phyloP scores from a whole-genome alignment of 2,329 filamentous ascomycete genomes.

The Xylariales sp. region DNA sequence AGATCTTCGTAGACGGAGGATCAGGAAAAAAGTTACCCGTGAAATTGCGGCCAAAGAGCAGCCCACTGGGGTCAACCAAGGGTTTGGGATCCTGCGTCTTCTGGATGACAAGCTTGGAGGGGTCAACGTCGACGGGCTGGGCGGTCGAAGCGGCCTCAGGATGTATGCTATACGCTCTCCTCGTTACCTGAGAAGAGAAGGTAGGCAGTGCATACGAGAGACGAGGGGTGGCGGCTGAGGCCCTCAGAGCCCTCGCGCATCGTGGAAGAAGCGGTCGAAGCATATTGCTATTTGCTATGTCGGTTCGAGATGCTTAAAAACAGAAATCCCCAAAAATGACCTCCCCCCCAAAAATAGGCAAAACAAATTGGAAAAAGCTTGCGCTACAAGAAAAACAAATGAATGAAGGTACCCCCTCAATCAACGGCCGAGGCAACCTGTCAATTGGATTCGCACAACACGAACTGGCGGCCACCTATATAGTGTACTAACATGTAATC shows the following conservation, averaged over 20 bases:
- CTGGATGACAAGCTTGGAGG: constrained; percentile 78
- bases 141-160: constrained; percentile 61
- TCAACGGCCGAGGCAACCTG: not conserved
- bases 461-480: not conserved
- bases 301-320: not conserved
- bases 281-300: constrained; percentile 49
- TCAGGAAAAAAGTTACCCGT: constrained; percentile 70
- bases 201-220: constrained; percentile 49
- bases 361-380: not conserved
- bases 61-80: constrained; percentile 78
- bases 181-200: constrained; percentile 48
- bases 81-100: constrained; percentile 81
- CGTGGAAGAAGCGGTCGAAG: constrained; percentile 59
- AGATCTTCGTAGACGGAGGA: not conserved
- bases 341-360: not conserved
- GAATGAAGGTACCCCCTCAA: not conserved
- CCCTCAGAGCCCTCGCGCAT: constrained; percentile 53
- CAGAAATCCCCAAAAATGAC: too few relatives aligned
- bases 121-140: constrained; percentile 76
- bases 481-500: too few relatives aligned
- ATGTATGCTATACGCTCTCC: constrained; percentile 64
- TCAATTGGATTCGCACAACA: not conserved
- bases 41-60: constrained; percentile 91
- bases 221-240: constrained; percentile 46
- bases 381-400: not conserved